Conservation (phyloP, 2,329 filamentous ascomycete genomes). For the Chaetomium sp. region DNA sequence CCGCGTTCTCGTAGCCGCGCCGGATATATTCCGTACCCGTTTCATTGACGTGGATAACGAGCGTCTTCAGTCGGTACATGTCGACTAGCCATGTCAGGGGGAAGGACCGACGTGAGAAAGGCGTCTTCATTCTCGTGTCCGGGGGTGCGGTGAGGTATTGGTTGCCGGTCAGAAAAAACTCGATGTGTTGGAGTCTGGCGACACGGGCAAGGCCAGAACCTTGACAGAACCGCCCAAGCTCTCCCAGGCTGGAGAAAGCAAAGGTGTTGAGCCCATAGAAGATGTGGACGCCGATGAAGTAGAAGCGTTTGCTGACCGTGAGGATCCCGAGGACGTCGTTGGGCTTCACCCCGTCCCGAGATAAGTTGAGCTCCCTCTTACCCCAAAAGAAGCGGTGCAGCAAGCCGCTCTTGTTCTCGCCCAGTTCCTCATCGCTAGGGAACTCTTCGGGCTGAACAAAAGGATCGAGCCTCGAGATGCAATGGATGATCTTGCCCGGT, state of each 20-base stretch:
- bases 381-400: constrained; percentile 47
- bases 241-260: constrained; percentile 56
- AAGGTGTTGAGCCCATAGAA: constrained; percentile 56
- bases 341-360: constrained; percentile 40
- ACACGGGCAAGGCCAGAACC: constrained; percentile 45
- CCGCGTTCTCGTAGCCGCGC: constrained; percentile 42
- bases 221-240: constrained; percentile 50
- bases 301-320: constrained; percentile 45
- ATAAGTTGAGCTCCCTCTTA: constrained; percentile 39
- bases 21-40: constrained; percentile 38
- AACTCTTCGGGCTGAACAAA: constrained; percentile 20
- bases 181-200: constrained; percentile 49
- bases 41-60: constrained; percentile 48
- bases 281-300: constrained; percentile 45
- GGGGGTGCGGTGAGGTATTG: constrained; percentile 37
- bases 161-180: constrained; percentile 48
- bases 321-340: constrained; percentile 44
- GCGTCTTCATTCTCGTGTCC: constrained; percentile 31
- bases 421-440: constrained; percentile 21
- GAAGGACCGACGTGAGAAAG: constrained; percentile 44
- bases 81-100: constrained; percentile 43
- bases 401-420: constrained; percentile 33
- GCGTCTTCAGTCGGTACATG: constrained; percentile 44
- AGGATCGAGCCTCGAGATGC: constrained; percentile 49
- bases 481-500: constrained; percentile 43